Evolutionary conservation across 2,329 filamentous ascomycete species (phyloP), one percentile per base, ranked within the genome.

Genomic region (Curvularia sp.): DNA sequence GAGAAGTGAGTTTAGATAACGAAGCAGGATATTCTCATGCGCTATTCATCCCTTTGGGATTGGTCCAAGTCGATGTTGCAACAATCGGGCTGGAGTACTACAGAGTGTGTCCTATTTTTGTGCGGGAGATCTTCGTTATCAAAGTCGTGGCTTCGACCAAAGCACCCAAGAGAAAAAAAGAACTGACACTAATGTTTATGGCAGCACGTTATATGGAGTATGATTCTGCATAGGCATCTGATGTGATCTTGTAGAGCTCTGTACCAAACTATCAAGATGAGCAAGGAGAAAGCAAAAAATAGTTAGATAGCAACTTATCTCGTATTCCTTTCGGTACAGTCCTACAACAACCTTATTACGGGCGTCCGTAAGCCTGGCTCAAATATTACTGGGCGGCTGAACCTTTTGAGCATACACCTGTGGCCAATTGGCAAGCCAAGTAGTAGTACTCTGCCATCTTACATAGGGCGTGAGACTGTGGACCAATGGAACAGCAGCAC

Each of bases 141-240:
- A 18, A 18, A 18, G 18, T 18, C 18, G 18, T 18, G 18, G 18
- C 18, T 1, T 18, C 18, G 18, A 18, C 18, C 18, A 18, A 18
- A 12, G 30, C 30, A 31, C 91, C 88, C 63, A 90, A 86, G 2
- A 85, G 18, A 18, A 18, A 18, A 18, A 18, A 18, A 1, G 18
- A 18, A 18, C 18, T 18, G 18, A 18, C 18, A 18, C 18, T 18
- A 18, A 18, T 18, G 18, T 18, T 18, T 18, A 18, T 18, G 18
- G 1, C 18, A 18, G 18, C 18, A 18, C 18, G 18, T 18, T 18
- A 18, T 18, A 18, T 18, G 18, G 18, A 18, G 18, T 18, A 18
- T 18, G 18, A 18, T 18, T 18, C 18, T 18, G 18, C 18, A 18
- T 18, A 18, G 18, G 18, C 84, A 1, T 78, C 78, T 22, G 80